Evolutionary conservation across 331 rosid species (phyloP).

Genomic region (Malus hybrid): DNA sequence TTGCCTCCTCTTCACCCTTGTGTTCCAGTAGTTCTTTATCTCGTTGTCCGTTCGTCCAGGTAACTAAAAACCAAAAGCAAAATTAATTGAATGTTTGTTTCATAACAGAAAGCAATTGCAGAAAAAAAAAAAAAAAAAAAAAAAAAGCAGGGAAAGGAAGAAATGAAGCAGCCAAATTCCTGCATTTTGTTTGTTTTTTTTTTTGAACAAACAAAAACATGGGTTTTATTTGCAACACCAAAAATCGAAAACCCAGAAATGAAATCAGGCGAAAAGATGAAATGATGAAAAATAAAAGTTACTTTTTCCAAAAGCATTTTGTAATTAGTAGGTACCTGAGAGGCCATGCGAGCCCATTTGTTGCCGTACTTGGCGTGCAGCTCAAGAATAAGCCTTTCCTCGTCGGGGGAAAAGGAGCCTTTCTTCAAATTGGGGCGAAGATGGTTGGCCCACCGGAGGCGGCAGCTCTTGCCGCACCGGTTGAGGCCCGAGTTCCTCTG

Average conservation of each 20-base stretch:
- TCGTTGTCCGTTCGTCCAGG: conserved; percentile 98
- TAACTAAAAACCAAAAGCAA: conserved; percentile 23
- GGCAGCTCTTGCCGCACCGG: conserved; percentile 88
- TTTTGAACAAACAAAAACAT: background rate
- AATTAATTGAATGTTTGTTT: background rate
- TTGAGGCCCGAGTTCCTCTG: conserved; percentile 68
- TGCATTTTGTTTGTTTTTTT: background rate
- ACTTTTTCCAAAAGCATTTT: too few species aligned
- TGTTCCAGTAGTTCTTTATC: conserved; percentile 93
- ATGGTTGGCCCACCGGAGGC: conserved; percentile 95
- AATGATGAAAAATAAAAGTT: background rate
- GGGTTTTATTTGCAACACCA: background rate
- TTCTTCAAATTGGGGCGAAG: conserved; percentile 79
- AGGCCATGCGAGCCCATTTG: conserved; percentile 98
- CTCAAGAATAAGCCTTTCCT: conserved; percentile 69
- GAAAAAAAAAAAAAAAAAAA: too few species aligned
- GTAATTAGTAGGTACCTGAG: conserved; percentile 35
- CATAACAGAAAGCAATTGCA: too few species aligned
- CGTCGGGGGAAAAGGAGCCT: conserved; percentile 69
- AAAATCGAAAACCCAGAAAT: background rate
- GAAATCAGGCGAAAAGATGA: background rate
- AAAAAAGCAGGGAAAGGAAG: too few species aligned
- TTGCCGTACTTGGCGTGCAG: conserved; percentile 81
- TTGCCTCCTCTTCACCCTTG: conserved; percentile 70
- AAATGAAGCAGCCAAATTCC: too few species aligned